Conservation (phyloP, 495 filamentous ascomycete species). For the Neurospora tetrasperma region DNA sequence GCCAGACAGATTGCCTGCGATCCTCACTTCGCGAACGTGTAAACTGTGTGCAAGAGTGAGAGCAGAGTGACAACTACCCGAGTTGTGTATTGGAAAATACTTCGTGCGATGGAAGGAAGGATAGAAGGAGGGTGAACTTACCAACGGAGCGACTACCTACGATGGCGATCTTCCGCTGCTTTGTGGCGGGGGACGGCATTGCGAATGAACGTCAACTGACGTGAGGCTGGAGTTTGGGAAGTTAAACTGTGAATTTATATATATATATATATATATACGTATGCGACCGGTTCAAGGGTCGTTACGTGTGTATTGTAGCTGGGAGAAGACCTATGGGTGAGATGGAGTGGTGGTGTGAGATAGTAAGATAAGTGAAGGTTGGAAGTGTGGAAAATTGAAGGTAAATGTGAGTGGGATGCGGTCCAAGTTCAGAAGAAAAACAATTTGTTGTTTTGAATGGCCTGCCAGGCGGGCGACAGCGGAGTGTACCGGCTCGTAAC, state of each 20-base stretch:
- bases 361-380: background rate
- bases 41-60: background rate
- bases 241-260: background rate
- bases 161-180: constrained; percentile 96
- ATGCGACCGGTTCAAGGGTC: background rate
- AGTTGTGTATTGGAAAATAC: background rate
- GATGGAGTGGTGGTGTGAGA: background rate
- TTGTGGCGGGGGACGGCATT: constrained; percentile 69
- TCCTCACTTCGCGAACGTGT: background rate
- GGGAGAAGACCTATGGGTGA: background rate
- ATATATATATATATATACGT: background rate
- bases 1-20: background rate
- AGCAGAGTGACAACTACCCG: background rate
- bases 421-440: background rate
- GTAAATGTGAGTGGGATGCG: background rate
- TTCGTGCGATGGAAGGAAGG: background rate
- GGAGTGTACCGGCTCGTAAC: background rate
- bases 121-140: constrained; percentile 35
- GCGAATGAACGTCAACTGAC: background rate
- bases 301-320: background rate
- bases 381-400: background rate
- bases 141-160: constrained; percentile 96
- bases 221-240: background rate
- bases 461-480: background rate
- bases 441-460: background rate